Percentiles rank a stretch among this genome's conserved stretches.
phyloP scores from a whole-genome alignment of 2,329 filamentous ascomycete species.

The Aspergillus jensenii region DNA sequence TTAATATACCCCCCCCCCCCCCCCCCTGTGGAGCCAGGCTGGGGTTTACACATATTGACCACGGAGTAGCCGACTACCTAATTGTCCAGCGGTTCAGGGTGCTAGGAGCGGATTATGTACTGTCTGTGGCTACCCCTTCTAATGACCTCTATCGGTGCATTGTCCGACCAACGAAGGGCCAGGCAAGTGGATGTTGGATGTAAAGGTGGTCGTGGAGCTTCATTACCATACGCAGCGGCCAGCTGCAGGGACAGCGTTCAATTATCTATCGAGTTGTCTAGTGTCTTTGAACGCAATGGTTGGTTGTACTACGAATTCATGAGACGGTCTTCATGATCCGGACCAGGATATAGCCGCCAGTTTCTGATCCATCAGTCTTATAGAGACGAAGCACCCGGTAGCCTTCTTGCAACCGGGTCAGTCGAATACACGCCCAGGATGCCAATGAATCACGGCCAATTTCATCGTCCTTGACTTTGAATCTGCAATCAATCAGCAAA shows the following conservation, averaged over 20 bases:
- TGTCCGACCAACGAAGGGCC: no score
- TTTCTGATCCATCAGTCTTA: conserved; percentile 65
- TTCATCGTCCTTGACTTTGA: conserved; percentile 87
- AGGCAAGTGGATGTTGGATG: not conserved
- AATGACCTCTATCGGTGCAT: not conserved
- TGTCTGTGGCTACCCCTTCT: not conserved
- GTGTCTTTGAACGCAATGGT: not conserved
- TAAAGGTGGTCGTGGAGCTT: not conserved
- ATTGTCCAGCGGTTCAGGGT: no score
- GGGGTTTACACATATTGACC: no score
- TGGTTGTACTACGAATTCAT: not conserved
- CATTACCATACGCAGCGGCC: not conserved
- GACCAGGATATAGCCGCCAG: conserved; percentile 70
- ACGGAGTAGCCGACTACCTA: no score
- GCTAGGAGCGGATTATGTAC: no score
- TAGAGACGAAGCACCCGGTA: conserved; percentile 76
- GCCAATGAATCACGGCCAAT: conserved; percentile 75
- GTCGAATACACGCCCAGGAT: conserved; percentile 83
- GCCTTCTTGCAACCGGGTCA: conserved; percentile 75
- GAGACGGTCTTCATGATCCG: conserved; percentile 62
- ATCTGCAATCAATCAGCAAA: conserved; percentile 43
- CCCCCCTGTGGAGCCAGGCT: no score
- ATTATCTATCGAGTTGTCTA: not conserved
- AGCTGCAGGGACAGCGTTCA: not conserved
- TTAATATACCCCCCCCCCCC: no score